Base-by-base conservation (phyloP, 139 green algal species). In the Spirogloea muscicola region DNA sequence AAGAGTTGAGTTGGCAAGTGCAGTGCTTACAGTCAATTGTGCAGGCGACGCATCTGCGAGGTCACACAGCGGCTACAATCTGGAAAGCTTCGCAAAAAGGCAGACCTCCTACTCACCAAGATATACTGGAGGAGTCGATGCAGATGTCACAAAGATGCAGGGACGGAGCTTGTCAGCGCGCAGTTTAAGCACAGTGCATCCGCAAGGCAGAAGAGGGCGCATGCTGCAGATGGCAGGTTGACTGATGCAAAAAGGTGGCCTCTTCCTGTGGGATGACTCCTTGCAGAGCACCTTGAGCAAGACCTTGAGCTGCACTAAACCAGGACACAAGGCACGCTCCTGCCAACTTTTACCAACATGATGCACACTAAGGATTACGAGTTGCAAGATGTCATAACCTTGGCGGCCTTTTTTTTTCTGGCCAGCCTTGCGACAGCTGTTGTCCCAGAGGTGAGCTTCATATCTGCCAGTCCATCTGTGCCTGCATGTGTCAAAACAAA, bases 371-470 rank as follows among this genome's bases (percentile, higher is more conserved):
- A 60, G 18, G 49, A 60, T 6, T n/a, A 59, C 13, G 10, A 4
- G 13, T 10, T 6, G 16, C 33, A 9, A 36, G 7, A 10, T 36
- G 10, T 25, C 49, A 27, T 16, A 60, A 71, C 62, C 62, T 71
- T 71, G 70, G 6, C 58, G 55, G 31, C 70, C 70, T n/a, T 72
- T 71, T 37, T 78, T 78, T 34, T 71, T 73, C 21, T 33, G 29
- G 29, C 65, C 65, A 21, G 71, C 58, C 43, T 71, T 61, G 59
- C 59, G 70, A 21, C 58, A 41, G 16, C n/a, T 41, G 70, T 66
- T 78, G 63, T 78, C 70, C 70, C 70, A 78, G 43, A 78, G 70
- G 33, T 78, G 70, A 18, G 70, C 70, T 39, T 78, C 70, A n/a
- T 73, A 78, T 16, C 58, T 29, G 9, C 70, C 70, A 27, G 70